These are phyloP conservation scores for Coccomyxa sp. DNA, from an alignment of 139 green algal genomes.

Conservation along the genomic window DNA sequence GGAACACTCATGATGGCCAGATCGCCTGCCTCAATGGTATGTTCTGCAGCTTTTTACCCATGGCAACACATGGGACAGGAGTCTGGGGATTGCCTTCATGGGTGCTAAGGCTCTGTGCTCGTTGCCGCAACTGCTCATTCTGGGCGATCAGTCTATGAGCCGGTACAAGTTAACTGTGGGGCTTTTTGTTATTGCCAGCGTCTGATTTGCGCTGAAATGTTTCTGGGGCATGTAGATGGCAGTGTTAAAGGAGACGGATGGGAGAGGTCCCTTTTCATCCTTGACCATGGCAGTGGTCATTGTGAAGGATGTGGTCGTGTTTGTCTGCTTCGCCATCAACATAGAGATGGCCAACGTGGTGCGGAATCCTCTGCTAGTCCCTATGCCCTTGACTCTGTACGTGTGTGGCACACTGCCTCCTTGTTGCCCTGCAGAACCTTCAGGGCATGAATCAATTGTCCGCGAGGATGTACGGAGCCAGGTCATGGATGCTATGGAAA, in stretches of 20 bases:
- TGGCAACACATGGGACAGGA: not conserved
- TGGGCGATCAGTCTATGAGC: not conserved
- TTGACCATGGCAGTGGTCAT: slow-evolving; percentile 83
- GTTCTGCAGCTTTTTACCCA: not conserved
- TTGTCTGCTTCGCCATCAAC: slow-evolving; percentile 80
- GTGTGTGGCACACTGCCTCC: no score
- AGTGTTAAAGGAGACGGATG: slow-evolving; percentile 78
- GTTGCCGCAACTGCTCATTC: no score
- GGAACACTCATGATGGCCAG: slow-evolving; percentile 77
- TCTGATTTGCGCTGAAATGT: not conserved
- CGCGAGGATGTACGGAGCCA: no score
- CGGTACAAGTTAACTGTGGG: no score
- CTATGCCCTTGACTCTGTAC: no score
- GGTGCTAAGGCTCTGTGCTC: no score
- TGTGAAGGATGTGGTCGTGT: slow-evolving; percentile 90
- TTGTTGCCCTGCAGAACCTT: no score
- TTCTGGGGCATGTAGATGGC: slow-evolving; percentile 56
- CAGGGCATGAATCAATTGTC: no score
- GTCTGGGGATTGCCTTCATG: no score
- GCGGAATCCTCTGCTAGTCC: no score
- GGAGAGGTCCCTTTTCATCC: slow-evolving; percentile 70
- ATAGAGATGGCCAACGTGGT: slow-evolving; percentile 59
- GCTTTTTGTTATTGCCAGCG: not conserved
- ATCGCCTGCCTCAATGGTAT: slow-evolving; percentile 66
- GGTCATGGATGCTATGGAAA: no score